Percentiles rank a stretch among this genome's conserved stretches.
Evolutionary conservation across 176 grass and related monocot genomes (phyloP).

Genomic region (Phyllostachys edulis): DNA sequence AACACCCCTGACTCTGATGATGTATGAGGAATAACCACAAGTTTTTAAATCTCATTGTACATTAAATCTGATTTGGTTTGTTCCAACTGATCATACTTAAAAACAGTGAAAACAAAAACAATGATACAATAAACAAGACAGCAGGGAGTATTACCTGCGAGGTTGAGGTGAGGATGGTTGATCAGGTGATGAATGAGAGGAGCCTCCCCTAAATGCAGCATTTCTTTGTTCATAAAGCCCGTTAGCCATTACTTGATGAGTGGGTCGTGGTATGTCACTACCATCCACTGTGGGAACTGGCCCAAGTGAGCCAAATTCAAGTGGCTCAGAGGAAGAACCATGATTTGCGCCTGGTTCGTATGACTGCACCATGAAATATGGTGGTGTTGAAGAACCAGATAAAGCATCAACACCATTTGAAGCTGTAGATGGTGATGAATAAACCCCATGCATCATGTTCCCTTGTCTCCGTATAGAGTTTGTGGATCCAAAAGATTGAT

Average conservation of each 20-base stretch:
- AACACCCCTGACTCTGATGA: background rate
- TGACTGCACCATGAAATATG: slow-evolving; percentile 59
- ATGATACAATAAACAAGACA: slow-evolving; percentile 26
- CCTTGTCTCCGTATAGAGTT: slow-evolving; percentile 40
- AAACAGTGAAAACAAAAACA: slow-evolving; percentile 1
- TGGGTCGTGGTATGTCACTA: slow-evolving; percentile 33
- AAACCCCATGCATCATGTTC: slow-evolving; percentile 49
- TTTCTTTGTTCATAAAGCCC: slow-evolving; percentile 55
- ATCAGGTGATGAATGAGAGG: slow-evolving; percentile 69
- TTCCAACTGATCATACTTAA: background rate
- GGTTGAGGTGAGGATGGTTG: slow-evolving; percentile 71
- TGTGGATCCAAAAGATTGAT: slow-evolving; percentile 46
- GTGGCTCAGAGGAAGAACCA: slow-evolving; percentile 44
- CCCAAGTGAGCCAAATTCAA: slow-evolving; percentile 75
- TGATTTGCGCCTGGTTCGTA: slow-evolving; percentile 47
- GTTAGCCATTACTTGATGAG: slow-evolving; percentile 40
- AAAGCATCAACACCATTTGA: slow-evolving; percentile 46
- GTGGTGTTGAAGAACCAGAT: slow-evolving; percentile 29
- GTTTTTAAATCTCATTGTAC: background rate
- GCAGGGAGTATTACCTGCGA: slow-evolving; percentile 42
- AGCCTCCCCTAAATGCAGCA: slow-evolving; percentile 49
- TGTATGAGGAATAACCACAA: background rate
- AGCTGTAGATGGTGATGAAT: slow-evolving; percentile 45
- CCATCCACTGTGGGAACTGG: slow-evolving; percentile 38
- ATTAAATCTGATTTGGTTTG: slow-evolving; percentile 6